phyloP scores from a whole-genome alignment of 495 filamentous ascomycete genomes.

The Podospora conica region DNA sequence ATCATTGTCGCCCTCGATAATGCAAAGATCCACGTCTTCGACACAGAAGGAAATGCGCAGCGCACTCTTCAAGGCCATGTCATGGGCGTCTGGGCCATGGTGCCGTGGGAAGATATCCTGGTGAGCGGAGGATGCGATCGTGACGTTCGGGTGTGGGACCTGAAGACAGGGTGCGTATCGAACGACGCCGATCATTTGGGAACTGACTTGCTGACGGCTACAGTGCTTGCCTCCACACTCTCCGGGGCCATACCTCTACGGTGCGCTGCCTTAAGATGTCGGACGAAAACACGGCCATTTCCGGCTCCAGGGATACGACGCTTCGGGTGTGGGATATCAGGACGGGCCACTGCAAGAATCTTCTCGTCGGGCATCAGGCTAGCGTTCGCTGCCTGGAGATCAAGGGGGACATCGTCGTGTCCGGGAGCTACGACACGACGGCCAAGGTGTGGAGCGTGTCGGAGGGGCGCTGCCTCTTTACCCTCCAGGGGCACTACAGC shows the following conservation, averaged over 20 bases:
- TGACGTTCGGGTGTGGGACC: conserved; percentile 96
- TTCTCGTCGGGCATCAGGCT: conserved; percentile 93
- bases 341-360: conserved; percentile 78
- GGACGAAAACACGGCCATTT: conserved; percentile 85
- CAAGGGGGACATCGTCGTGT: conserved; percentile 90
- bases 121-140: conserved; percentile 96
- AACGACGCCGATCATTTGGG: not conserved
- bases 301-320: conserved; percentile 91
- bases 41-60: conserved; percentile 79
- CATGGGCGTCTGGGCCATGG: conserved; percentile 99
- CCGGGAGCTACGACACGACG: conserved; percentile 94
- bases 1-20: conserved; percentile 97
- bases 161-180: conserved; percentile 76
- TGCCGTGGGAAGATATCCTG: conserved; percentile 91
- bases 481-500: conserved; percentile 91
- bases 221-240: conserved; percentile 66
- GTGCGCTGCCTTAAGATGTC: conserved; percentile 98
- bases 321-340: conserved; percentile 91
- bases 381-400: conserved; percentile 95
- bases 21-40: conserved; percentile 96
- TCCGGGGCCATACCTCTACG: conserved; percentile 92
- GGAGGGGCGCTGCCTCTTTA: conserved; percentile 83
- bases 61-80: conserved; percentile 91
- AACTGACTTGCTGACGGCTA: conserved; percentile 15
- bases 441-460: conserved; percentile 97